Conservation (phyloP, 768 basidiomycete species). For the Kwoniella dejecticola region DNA sequence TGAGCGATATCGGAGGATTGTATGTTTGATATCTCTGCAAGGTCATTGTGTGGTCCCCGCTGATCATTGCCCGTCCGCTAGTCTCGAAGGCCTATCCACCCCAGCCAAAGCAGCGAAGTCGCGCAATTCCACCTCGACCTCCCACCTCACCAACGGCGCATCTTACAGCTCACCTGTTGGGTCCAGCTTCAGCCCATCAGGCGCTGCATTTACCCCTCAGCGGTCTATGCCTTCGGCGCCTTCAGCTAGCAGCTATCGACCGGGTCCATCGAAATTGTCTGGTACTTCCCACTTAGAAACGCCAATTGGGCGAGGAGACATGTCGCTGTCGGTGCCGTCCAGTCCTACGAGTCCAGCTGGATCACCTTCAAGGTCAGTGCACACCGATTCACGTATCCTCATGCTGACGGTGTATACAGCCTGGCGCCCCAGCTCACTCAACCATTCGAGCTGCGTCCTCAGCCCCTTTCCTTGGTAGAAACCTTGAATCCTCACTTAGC, state of each 20-base stretch:
- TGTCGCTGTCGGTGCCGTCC: constrained; percentile 28
- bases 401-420: constrained; percentile 20
- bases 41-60: not conserved
- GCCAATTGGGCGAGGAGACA: constrained; percentile 16
- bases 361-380: constrained; percentile 28
- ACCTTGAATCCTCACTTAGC: constrained; percentile 57
- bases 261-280: constrained; percentile 23
- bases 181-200: constrained; percentile 19
- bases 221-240: constrained; percentile 16
- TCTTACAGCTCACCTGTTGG: not conserved
- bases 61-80: not conserved
- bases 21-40: constrained; percentile 37
- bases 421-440: constrained; percentile 33
- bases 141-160: not conserved
- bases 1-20: constrained; percentile 53
- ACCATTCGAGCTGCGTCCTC: constrained; percentile 44
- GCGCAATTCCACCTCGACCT: not conserved
- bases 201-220: constrained; percentile 23
- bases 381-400: not conserved
- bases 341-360: constrained; percentile 41
- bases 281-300: constrained; percentile 6
- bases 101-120: constrained; percentile 36
- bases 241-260: constrained; percentile 41
- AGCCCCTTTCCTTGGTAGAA: constrained; percentile 55
- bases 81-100: constrained; percentile 46